A percentile compares a stretch with the other conserved stretches of the same genome.
These are phyloP conservation scores for Hypoxylon sp. DNA, from an alignment of 2,329 filamentous ascomycete genomes.

Conservation along the genomic window DNA sequence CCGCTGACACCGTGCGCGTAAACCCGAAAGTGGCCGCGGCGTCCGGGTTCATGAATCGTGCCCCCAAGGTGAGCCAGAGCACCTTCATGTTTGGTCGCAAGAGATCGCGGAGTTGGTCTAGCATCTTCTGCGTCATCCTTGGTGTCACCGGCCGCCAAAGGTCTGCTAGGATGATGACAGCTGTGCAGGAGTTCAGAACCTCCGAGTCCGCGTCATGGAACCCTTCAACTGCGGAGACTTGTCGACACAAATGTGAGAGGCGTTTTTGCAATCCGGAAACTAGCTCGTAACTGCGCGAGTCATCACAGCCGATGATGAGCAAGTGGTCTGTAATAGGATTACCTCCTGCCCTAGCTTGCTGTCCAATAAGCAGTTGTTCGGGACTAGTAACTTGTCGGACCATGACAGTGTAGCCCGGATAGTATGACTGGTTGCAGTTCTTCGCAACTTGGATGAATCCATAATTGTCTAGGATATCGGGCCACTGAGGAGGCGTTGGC, in stretches of 20 bases:
- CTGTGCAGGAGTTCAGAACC: slow-evolving; percentile 49
- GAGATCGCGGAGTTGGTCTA: slow-evolving; percentile 50
- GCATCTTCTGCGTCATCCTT: slow-evolving; percentile 53
- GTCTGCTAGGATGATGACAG: slow-evolving; percentile 57
- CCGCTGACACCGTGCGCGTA: slow-evolving; percentile 52
- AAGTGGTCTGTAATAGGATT: slow-evolving; percentile 47
- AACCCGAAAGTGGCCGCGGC: slow-evolving; percentile 53
- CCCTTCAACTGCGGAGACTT: slow-evolving; percentile 37
- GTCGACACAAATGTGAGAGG: slow-evolving; percentile 45
- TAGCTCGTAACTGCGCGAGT: slow-evolving; percentile 41
- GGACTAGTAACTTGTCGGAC: slow-evolving; percentile 55
- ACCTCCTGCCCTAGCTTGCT: slow-evolving; percentile 24
- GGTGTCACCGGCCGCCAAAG: slow-evolving; percentile 56
- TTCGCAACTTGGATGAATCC: slow-evolving; percentile 55
- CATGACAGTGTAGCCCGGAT: slow-evolving; percentile 56
- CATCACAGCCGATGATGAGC: slow-evolving; percentile 54
- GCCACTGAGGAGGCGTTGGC: slow-evolving; percentile 54
- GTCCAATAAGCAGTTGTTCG: slow-evolving; percentile 44
- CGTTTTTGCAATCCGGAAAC: slow-evolving; percentile 38
- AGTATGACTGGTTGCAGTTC: slow-evolving; percentile 54
- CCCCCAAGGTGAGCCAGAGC: slow-evolving; percentile 50
- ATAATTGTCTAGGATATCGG: slow-evolving; percentile 53
- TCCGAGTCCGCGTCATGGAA: slow-evolving; percentile 51
- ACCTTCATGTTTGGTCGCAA: slow-evolving; percentile 46
- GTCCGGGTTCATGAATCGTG: slow-evolving; percentile 45